Base-by-base conservation (phyloP, 441 rosid species). In the Lepidium campestre region DNA sequence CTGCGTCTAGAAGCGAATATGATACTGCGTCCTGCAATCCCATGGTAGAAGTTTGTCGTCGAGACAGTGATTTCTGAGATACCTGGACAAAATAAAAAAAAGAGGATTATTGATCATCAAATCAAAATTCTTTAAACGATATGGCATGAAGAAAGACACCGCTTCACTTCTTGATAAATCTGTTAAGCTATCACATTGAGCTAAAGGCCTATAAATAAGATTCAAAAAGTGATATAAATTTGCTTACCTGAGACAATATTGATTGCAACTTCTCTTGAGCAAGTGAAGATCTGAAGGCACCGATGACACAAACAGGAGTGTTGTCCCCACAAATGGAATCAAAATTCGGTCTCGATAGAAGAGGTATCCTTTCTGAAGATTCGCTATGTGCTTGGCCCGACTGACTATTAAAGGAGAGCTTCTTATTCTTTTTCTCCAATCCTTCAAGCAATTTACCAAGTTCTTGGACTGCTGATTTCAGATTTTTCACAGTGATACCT, bases 231-330 rank as follows among this genome's bases (percentile, higher is more conserved):
- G 22, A 32, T 37, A 56, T 5, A 27, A 25, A 29, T n/a, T 39
- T 34, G 61, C 88, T 77, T 67, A 91, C 98, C 76, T 11, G 65
- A 19, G 82, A 78, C 35, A 93, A 39, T 52, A 87, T 25, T 37
- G 90, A 77, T 57, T 83, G 86, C 54, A 93, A 63, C 77, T 83
- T 83, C 47, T 82, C 88, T 83, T 77, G 85, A 41, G 78, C 81
- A 68, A 58, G 76, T 15, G 78, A 57, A 23, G 95, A 85, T 84
- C 80, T 82, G 85, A 89, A 89, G 54, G 78, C 86, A 72, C 97
- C 96, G 1, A 93, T 80, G 17, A 89, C 71, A 76, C 99, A 93
- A 68, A 91, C 88, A 63, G 96, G 97, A 68, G 65, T 73, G 58
- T 41, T 73, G 52, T 81, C 93, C 22, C 89, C 91, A 41, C 99